Evolutionary conservation across 1,284 basidiomycete species (phyloP), one percentile per base, ranked within the genome.

Genomic region (Acaromyces ingoldii): DNA sequence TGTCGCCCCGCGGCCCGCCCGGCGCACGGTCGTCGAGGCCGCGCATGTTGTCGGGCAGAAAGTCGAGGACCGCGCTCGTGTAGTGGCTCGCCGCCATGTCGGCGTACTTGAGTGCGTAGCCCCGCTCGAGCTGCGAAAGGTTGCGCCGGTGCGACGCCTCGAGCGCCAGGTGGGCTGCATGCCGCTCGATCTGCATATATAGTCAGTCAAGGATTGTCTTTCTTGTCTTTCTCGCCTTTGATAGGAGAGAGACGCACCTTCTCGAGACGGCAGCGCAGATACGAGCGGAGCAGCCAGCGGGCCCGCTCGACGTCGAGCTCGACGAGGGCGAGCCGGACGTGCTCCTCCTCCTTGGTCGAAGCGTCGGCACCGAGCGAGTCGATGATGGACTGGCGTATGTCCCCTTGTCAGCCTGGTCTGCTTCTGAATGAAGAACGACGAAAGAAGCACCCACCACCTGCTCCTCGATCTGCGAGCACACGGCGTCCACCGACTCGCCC

Each of bases 251-350:
- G 6, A 33, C 53, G 26, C 31, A 63, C 52, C 51, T 66, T 66
- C 24, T 57, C 57, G 22, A 74, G 49, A 5, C 72, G 51, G 1
- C 52, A 37, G 3, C 72, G 52, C 19, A 74, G 42, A 28, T 67
- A 65, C 31, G 61, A 57, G 25, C 64, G 60, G 13, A 75, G 38
- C 15, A 75, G 52, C 71, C 71, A 75, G 15, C 62, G 62, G 21
- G 60, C 56, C 4, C 72, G 47, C 43, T 75, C 72, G 22, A 72
- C 50, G 60, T 75, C 72, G 10, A 75, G 59, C 47, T 65, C 62
- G 15, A 75, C 72, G n/a, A 74, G 47, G 37, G 60, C 63, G 21
- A 75, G 57, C 0, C 72, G 63, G 24, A 75, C 42, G 36, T 67
- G 65, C 37, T 75, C 72, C 38, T 75, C 72, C 13, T 74, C 72